Percentiles rank a stretch among this genome's conserved stretches.
phyloP scores from a whole-genome alignment of 2,329 filamentous ascomycete genomes.

The Pestalotiopsis sp. region DNA sequence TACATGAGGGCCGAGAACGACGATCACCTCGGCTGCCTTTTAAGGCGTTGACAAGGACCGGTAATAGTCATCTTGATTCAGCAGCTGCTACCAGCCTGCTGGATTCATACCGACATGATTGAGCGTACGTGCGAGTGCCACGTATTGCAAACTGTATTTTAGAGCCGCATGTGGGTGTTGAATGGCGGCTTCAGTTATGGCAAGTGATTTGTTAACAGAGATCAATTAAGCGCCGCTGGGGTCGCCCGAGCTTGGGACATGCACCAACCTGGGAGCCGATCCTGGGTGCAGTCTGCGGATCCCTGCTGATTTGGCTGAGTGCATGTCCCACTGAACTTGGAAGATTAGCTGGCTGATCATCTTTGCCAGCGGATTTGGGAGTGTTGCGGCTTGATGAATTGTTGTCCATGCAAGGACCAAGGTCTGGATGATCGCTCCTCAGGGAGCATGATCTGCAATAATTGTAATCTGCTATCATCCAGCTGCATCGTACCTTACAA shows the following conservation, averaged over 20 bases:
- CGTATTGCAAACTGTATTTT: background rate
- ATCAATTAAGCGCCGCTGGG: constrained; percentile 6
- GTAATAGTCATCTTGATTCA: background rate
- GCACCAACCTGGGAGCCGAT: background rate
- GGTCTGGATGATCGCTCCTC: background rate
- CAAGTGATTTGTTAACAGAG: background rate
- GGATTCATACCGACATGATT: background rate
- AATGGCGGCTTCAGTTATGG: background rate
- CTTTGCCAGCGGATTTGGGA: background rate
- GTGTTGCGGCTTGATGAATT: background rate
- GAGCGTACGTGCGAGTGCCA: background rate
- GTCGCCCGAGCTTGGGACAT: background rate
- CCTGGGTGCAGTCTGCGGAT: background rate
- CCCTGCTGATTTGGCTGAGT: background rate
- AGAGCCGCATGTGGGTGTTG: background rate
- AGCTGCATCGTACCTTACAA: background rate
- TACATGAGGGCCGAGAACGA: background rate
- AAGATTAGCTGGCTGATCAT: background rate
- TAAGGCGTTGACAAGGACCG: background rate
- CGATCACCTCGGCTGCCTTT: background rate
- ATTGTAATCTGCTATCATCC: background rate
- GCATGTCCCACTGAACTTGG: constrained; percentile 3
- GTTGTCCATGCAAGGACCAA: background rate
- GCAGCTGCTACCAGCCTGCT: no score
- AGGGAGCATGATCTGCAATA: background rate